phyloP scores from a whole-genome alignment of 371 early-diverging fungal species.

The Rhizopus delemar region DNA sequence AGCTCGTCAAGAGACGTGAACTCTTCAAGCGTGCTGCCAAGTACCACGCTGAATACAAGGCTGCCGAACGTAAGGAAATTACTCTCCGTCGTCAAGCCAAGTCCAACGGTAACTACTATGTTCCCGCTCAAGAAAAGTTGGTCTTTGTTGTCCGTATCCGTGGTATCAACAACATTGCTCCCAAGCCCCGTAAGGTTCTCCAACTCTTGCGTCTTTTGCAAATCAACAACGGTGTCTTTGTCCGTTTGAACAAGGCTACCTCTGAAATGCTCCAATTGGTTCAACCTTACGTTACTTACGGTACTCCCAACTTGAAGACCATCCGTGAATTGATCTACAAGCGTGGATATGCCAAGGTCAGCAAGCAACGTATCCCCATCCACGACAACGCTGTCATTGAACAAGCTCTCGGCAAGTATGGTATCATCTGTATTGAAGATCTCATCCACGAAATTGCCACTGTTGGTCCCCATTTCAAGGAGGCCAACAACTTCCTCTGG shows the following conservation, averaged over 20 bases:
- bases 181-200: conserved; percentile 97
- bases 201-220: conserved; percentile 96
- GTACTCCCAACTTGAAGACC: conserved; percentile 95
- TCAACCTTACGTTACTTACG: conserved; percentile 93
- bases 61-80: conserved; percentile 81
- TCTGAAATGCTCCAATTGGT: conserved; percentile 96
- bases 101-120: conserved; percentile 84
- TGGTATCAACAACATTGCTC: conserved; percentile 95
- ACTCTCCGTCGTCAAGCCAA: conserved; percentile 88
- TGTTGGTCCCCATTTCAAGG: conserved; percentile 82
- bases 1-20: conserved; percentile 79
- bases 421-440: conserved; percentile 97
- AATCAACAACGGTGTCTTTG: conserved; percentile 98
- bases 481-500: conserved; percentile 96
- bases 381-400: conserved; percentile 94
- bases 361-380: conserved; percentile 93
- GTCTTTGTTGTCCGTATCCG: conserved; percentile 94
- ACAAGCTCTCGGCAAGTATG: conserved; percentile 87
- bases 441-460: conserved; percentile 97
- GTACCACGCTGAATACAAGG: conserved; percentile 91
- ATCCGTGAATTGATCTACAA: conserved; percentile 99
- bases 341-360: conserved; percentile 96
- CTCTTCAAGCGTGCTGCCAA: conserved; percentile 96
- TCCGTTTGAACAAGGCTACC: conserved; percentile 95
- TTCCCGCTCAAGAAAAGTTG: conserved; percentile 92